These are phyloP conservation scores for Linum lewisii DNA, from an alignment of 345 rosid genomes.

Conservation along the genomic window DNA sequence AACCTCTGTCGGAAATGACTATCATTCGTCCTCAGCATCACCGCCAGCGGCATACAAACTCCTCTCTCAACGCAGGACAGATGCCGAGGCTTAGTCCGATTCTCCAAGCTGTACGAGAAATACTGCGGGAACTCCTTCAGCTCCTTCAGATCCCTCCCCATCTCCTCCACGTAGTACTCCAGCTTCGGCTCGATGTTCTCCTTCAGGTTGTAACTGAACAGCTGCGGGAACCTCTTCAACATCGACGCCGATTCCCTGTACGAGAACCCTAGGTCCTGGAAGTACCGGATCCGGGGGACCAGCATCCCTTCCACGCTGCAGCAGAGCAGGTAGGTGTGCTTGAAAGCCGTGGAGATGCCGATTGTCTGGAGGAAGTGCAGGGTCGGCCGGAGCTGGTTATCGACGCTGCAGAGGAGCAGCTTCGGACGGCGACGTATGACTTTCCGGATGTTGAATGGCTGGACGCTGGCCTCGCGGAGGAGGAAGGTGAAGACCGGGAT, in stretches of 20 bases:
- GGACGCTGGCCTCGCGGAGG: conserved; percentile 67
- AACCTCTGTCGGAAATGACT: conserved; percentile 42
- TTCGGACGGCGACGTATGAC: conserved; percentile 76
- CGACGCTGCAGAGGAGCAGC: conserved; percentile 56
- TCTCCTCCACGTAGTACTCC: conserved; percentile 59
- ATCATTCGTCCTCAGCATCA: conserved; percentile 54
- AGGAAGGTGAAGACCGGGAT: conserved; percentile 78
- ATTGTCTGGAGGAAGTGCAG: conserved; percentile 71
- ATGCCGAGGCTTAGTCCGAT: conserved; percentile 77
- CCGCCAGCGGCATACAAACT: conserved; percentile 51
- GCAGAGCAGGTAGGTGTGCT: conserved; percentile 62
- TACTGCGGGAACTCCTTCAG: conserved; percentile 72
- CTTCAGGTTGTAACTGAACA: conserved; percentile 61
- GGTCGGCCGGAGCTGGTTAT: conserved; percentile 54
- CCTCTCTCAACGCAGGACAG: conserved; percentile 60
- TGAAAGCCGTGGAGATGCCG: conserved; percentile 56
- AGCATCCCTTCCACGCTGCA: conserved; percentile 74
- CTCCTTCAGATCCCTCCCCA: conserved; percentile 83
- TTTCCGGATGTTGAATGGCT: conserved; percentile 37
- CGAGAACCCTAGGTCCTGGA: conserved; percentile 53
- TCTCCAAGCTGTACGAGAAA: conserved; percentile 77
- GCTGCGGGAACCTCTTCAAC: conserved; percentile 73
- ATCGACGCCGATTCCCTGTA: conserved; percentile 40
- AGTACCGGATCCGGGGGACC: conserved; percentile 55
- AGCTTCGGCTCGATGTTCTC: conserved; percentile 64